phyloP scores from a whole-genome alignment of 495 filamentous ascomycete species.

The Trichoderma gamsii region DNA sequence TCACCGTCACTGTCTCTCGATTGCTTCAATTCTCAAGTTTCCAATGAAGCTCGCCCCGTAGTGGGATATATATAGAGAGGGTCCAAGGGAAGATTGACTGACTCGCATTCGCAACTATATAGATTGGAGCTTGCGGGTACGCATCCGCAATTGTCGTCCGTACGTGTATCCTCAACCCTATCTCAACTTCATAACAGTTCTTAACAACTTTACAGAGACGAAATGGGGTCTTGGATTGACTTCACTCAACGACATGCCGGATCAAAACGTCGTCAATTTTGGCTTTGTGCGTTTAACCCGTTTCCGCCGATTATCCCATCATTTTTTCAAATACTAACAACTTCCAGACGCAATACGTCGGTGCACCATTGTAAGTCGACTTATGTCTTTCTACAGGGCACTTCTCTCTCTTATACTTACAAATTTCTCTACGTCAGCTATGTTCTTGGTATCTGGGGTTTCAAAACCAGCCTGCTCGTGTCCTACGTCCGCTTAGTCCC shows the following conservation, averaged over 20 bases:
- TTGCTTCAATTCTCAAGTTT: background rate
- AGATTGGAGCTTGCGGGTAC: constrained; percentile 28
- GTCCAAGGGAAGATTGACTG: background rate
- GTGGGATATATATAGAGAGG: no score
- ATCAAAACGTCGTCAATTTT: constrained; percentile 33
- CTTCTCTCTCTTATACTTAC: background rate
- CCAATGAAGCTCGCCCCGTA: background rate
- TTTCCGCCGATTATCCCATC: background rate
- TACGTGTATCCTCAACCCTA: constrained; percentile 19
- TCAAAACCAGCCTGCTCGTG: constrained; percentile 46
- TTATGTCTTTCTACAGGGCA: background rate
- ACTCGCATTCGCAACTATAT: background rate
- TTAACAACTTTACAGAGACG: constrained; percentile 26
- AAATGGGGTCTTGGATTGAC: constrained; percentile 38
- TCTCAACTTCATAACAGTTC: background rate
- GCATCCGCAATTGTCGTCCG: constrained; percentile 26
- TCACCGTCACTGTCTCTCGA: background rate
- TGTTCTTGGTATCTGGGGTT: constrained; percentile 41
- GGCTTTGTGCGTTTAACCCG: constrained; percentile 26
- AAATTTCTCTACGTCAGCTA: constrained; percentile 26
- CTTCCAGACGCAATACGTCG: constrained; percentile 34
- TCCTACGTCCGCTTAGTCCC: constrained; percentile 48
- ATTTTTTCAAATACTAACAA: background rate
- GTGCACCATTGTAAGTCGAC: constrained; percentile 34
- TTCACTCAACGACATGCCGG: constrained; percentile 28